phyloP scores from a whole-genome alignment of 2,329 filamentous ascomycete species.

The Chalaropsis thielavioides region DNA sequence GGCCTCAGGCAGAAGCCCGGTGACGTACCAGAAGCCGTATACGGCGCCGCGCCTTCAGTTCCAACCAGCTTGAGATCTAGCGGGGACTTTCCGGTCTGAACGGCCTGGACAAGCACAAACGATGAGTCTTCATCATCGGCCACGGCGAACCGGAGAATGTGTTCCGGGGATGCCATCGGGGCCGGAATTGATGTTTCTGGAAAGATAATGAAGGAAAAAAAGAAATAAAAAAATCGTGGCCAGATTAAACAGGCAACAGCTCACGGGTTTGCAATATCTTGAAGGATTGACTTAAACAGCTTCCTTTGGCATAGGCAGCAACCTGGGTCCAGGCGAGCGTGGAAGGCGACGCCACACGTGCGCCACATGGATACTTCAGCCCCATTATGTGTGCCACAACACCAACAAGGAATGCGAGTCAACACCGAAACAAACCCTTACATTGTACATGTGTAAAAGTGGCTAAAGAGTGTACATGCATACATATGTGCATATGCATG shows the following conservation, averaged over 20 bases:
- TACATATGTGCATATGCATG: neutral
- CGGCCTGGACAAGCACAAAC: slow-evolving; percentile 48
- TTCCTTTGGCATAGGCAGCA: slow-evolving; percentile 1
- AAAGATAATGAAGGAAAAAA: neutral
- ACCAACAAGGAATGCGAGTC: neutral
- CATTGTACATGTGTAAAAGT: neutral
- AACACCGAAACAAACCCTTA: neutral
- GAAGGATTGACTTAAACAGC: slow-evolving; percentile 1
- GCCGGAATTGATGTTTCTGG: neutral
- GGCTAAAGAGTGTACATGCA: neutral
- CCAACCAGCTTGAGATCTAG: slow-evolving; percentile 53
- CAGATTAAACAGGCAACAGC: too few species aligned
- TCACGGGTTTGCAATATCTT: neutral
- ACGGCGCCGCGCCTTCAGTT: slow-evolving; percentile 51
- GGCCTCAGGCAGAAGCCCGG: neutral
- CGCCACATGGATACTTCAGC: neutral
- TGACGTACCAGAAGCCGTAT: slow-evolving; percentile 41
- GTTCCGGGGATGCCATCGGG: neutral
- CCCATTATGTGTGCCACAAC: too few species aligned
- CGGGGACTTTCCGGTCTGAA: slow-evolving; percentile 33
- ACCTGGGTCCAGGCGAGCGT: slow-evolving; percentile 6
- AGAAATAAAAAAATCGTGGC: neutral
- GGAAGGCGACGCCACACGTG: neutral
- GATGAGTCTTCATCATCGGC: slow-evolving; percentile 33
- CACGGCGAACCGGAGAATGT: slow-evolving; percentile 44